phyloP scores from a whole-genome alignment of 169 alveolate genomes.

The Plasmodium cynomolgi region DNA sequence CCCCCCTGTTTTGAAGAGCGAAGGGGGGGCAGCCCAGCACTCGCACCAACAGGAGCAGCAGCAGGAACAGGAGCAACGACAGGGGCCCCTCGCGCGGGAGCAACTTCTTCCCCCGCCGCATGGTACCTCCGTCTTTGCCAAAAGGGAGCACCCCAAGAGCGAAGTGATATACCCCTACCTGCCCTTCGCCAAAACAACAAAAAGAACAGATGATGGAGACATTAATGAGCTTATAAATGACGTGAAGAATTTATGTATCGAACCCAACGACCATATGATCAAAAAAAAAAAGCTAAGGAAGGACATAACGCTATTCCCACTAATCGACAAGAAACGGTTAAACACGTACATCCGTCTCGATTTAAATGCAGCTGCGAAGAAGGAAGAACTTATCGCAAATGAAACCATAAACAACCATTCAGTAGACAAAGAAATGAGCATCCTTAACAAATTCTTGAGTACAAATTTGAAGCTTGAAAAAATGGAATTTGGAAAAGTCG shows the following conservation, averaged over 20 bases:
- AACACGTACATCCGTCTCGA: conserved; percentile 22
- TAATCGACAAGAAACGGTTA: conserved; percentile 29
- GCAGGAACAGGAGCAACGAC: too few species aligned
- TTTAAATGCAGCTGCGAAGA: conserved; percentile 31
- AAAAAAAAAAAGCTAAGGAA: background rate
- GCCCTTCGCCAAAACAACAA: background rate
- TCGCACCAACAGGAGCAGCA: too few species aligned
- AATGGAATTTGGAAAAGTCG: background rate
- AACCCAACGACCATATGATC: background rate
- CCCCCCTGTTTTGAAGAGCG: background rate
- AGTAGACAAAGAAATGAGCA: background rate
- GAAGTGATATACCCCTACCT: background rate
- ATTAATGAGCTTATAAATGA: background rate
- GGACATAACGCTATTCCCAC: conserved; percentile 12
- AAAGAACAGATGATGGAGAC: too few species aligned
- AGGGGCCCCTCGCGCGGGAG: background rate
- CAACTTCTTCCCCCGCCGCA: background rate
- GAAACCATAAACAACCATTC: background rate
- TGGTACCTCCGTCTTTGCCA: background rate
- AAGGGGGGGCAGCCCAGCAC: background rate
- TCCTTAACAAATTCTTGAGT: conserved; percentile 29
- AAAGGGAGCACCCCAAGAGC: background rate
- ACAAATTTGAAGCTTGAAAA: conserved; percentile 8
- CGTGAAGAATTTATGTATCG: background rate
- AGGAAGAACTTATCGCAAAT: background rate